Base-by-base conservation (phyloP, 2,329 filamentous ascomycete genomes). In the Venturia nashicola region DNA sequence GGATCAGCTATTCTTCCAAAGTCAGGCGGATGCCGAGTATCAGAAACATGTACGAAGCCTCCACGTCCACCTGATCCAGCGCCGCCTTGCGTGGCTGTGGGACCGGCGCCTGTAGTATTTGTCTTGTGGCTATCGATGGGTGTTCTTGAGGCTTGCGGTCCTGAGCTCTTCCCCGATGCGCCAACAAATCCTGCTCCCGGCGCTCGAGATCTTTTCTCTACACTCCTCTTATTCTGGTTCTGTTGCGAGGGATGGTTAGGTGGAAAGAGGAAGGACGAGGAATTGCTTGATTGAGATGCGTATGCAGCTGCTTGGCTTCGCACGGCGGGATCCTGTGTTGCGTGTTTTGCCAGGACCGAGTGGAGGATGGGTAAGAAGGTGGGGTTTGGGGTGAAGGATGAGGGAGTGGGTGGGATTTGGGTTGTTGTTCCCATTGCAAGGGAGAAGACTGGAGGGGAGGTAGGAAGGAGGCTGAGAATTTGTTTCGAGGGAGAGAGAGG, bases 1-100 rank as follows among this genome's bases (percentile, higher is more conserved):
- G 84, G 84, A 80, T 80, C 85, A 61, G 84, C 82, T 66, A 86
- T 85, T n/a, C 84, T 72, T 0, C 84, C 84, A 72, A 79, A 87
- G 65, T 87, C 84, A 2, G 84, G 84, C 43, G 84, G 83, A 66
- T 82, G 80, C 65, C 84, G 75, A 69, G 73, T 72, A 69, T 87
- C 84, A 44, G 80, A 84, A n/a, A 87, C 77, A 69, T 87, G 84
- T 48, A 87, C 82, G 75, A 80, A 86, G 1, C 84, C 84, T 23
- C 84, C 84, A 67, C 81, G 75, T 1, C 83, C 83, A 18, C 75
- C 83, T 20, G 82, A 80, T 2, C 83, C 83, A 65, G 76, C 78
- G 61, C 83, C 84, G 20, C 83, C 83, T 68, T 86, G 83, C 18
- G 79, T 77, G 67, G 78, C 84, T 9, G 83, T 82, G 43, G 81